Conservation (phyloP, 129 eudicot genomes). For the Mikania micrantha region DNA sequence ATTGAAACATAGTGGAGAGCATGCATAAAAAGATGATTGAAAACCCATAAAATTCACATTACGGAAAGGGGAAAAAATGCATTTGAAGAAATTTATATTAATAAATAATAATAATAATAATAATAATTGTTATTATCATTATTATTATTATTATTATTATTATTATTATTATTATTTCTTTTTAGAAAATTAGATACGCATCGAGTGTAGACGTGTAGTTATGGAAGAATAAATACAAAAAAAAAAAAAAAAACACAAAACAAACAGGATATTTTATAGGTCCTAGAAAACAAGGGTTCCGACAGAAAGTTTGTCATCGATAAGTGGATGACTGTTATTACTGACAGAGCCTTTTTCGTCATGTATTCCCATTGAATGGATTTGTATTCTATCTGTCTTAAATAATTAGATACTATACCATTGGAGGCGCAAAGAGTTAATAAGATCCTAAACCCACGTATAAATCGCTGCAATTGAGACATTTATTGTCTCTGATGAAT, state of each 20-base stretch:
- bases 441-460: not conserved
- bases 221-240: not conserved
- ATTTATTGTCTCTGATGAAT: not conserved
- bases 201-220: not conserved
- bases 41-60: slow-evolving; percentile 3
- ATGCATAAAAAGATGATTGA: slow-evolving; percentile 33
- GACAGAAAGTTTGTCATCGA: not conserved
- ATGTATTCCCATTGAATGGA: not conserved
- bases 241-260: no score
- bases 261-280: not conserved
- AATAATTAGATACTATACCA: no score
- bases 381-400: no score
- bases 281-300: not conserved
- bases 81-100: not conserved
- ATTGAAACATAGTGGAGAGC: slow-evolving; percentile 28
- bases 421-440: no score
- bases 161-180: not conserved
- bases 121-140: no score
- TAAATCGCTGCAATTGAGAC: not conserved
- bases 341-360: not conserved
- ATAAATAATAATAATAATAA: no score
- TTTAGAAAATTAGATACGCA: not conserved
- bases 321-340: not conserved
- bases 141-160: not conserved
- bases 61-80: not conserved